Conservation (phyloP, 1,284 basidiomycete genomes). For the Flammula alnicola region DNA sequence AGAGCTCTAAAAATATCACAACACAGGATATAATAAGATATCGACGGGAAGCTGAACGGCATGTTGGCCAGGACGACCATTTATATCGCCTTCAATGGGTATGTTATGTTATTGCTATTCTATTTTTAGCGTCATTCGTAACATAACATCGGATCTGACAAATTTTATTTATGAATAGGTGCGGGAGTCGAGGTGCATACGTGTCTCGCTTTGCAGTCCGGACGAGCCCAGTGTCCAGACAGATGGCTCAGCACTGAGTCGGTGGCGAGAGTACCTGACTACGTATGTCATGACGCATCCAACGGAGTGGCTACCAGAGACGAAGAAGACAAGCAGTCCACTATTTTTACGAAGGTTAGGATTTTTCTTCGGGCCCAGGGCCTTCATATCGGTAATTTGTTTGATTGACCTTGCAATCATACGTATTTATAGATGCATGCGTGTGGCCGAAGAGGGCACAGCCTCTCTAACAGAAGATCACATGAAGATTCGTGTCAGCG, state of each 20-base stretch:
- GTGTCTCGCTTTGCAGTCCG: conserved; percentile 77
- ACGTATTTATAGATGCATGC: conserved; percentile 40
- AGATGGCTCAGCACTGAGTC: conserved; percentile 47
- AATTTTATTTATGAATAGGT: conserved; percentile 51
- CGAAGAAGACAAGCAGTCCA: conserved; percentile 44
- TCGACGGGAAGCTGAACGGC: conserved; percentile 87
- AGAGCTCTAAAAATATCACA: conserved; percentile 55
- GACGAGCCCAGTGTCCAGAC: conserved; percentile 80
- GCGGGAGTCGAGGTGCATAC: conserved; percentile 62
- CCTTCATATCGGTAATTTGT: conserved; percentile 34
- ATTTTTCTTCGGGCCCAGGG: conserved; percentile 14
- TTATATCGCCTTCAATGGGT: conserved; percentile 95
- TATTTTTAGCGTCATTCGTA: conserved; percentile 22
- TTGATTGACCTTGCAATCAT: conserved; percentile 17
- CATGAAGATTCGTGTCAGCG: conserved; percentile 66
- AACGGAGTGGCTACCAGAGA: conserved; percentile 68
- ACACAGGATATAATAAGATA: conserved; percentile 88
- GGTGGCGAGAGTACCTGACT: conserved; percentile 90
- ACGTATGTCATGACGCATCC: conserved; percentile 78
- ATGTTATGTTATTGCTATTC: conserved; percentile 40
- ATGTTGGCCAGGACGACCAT: conserved; percentile 88
- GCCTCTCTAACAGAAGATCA: conserved; percentile 34
- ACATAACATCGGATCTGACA: conserved; percentile 5
- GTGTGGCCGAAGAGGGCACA: conserved; percentile 38
- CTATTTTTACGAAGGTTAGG: conserved; percentile 55